These are phyloP conservation scores for Alliaria petiolata DNA, from an alignment of 345 rosid genomes.

Conservation along the genomic window DNA sequence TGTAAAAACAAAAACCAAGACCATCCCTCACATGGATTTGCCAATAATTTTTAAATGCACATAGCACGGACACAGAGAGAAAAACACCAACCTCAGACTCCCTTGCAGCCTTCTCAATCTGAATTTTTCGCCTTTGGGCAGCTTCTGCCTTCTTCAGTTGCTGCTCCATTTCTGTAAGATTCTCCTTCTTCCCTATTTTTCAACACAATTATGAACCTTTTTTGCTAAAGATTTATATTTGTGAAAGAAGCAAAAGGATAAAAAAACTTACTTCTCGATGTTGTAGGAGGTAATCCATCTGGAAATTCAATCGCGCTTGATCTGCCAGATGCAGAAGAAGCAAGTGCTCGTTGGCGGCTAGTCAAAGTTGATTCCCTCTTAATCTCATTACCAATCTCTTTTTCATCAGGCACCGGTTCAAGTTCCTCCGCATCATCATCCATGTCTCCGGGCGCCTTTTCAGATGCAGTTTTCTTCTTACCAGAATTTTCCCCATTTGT, in stretches of 20 bases:
- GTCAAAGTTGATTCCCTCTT: conserved; percentile 74
- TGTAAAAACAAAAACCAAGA: conserved; percentile 29
- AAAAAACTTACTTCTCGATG: conserved; percentile 63
- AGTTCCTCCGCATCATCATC: conserved; percentile 62
- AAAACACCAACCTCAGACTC: conserved; percentile 69
- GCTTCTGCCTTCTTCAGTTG: conserved; percentile 91
- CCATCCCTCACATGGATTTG: not conserved
- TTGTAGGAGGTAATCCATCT: conserved; percentile 87
- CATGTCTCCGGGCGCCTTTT: conserved; percentile 44
- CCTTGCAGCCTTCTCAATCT: conserved; percentile 84
- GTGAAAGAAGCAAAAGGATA: not conserved
- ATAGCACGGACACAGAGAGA: not conserved
- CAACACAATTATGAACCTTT: not conserved
- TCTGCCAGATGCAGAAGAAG: conserved; percentile 65
- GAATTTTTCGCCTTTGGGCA: conserved; percentile 85
- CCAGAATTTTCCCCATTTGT: conserved; percentile 55
- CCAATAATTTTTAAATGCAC: not conserved
- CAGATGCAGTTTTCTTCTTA: conserved; percentile 48
- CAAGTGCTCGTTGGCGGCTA: conserved; percentile 88
- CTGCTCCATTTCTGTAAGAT: conserved; percentile 76
- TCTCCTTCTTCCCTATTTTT: conserved; percentile 73
- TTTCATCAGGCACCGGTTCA: conserved; percentile 48
- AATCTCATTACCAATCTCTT: conserved; percentile 45
- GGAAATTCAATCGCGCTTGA: conserved; percentile 69
- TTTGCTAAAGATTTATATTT: not conserved